Conservation (phyloP, 1,284 basidiomycete genomes). For the Stygiomarasmius scandens region DNA sequence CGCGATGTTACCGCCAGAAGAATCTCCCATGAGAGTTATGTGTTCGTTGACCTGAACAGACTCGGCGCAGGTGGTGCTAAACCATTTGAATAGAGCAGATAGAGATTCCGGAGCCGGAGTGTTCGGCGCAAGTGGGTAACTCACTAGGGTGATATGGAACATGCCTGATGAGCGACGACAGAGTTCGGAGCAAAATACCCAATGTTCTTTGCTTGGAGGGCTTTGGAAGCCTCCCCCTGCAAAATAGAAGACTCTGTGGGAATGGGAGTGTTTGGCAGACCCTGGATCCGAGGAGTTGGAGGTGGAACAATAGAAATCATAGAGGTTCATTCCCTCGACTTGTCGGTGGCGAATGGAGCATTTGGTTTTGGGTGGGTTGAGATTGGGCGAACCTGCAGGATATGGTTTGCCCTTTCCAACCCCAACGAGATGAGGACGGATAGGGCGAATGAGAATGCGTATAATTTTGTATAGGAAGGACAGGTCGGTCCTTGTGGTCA, state of each 20-base stretch:
- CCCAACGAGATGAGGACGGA: not conserved
- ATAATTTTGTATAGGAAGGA: not conserved
- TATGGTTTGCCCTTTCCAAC: not conserved
- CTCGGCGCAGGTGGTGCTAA: not conserved
- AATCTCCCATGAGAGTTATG: constrained; percentile 1
- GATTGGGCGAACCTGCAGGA: not conserved
- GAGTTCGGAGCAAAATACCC: not conserved
- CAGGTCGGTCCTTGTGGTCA: not conserved
- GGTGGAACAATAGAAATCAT: not conserved
- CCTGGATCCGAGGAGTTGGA: no score
- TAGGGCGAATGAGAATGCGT: not conserved
- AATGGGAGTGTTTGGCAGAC: not conserved
- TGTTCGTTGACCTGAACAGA: not conserved
- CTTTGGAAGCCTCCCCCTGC: not conserved
- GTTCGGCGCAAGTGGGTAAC: constrained; percentile 1
- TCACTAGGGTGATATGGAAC: not conserved
- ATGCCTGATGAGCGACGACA: not conserved
- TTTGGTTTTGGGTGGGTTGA: not conserved
- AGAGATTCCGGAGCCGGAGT: constrained; percentile 1
- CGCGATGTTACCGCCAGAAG: not conserved
- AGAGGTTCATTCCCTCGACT: not conserved
- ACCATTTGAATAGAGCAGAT: not conserved
- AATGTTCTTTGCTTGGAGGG: not conserved
- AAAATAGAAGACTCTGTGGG: not conserved
- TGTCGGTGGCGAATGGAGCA: not conserved